Conservation (phyloP, 1,284 basidiomycete genomes). For the Porodaedalea pini region DNA sequence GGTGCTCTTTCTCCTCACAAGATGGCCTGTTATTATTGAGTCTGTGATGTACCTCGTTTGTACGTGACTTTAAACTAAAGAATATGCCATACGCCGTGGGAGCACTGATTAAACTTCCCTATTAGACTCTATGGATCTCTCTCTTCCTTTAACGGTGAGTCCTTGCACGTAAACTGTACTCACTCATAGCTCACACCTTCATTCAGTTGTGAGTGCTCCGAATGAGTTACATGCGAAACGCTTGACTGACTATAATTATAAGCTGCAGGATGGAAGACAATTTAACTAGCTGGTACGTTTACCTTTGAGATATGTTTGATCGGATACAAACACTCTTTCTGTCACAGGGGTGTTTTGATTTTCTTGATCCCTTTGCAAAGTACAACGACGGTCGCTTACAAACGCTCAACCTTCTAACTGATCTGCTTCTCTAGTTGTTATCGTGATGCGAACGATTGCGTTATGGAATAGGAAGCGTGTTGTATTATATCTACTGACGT, state of each 20-base stretch:
- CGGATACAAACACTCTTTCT: not conserved
- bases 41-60: not conserved
- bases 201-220: not conserved
- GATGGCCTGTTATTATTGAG: constrained; percentile 11
- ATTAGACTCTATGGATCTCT: not conserved
- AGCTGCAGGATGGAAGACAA: constrained; percentile 2
- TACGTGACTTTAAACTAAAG: not conserved
- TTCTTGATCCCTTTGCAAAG: constrained; percentile 9
- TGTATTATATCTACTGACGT: not conserved
- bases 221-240: not conserved
- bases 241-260: not conserved
- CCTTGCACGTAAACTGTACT: not conserved
- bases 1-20: constrained; percentile 2
- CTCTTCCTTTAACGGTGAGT: not conserved
- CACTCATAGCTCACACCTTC: not conserved
- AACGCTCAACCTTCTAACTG: not conserved
- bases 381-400: too few relatives aligned
- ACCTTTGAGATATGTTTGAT: not conserved
- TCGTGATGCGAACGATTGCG: constrained; percentile 2
- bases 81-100: not conserved
- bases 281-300: not conserved
- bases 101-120: not conserved
- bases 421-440: not conserved
- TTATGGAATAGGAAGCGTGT: not conserved
- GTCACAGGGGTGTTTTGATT: constrained; percentile 4